A percentile compares a stretch with the other conserved stretches of the same genome.
phyloP scores from a whole-genome alignment of 2,329 filamentous ascomycete species.

The Hypoxylon sp. region DNA sequence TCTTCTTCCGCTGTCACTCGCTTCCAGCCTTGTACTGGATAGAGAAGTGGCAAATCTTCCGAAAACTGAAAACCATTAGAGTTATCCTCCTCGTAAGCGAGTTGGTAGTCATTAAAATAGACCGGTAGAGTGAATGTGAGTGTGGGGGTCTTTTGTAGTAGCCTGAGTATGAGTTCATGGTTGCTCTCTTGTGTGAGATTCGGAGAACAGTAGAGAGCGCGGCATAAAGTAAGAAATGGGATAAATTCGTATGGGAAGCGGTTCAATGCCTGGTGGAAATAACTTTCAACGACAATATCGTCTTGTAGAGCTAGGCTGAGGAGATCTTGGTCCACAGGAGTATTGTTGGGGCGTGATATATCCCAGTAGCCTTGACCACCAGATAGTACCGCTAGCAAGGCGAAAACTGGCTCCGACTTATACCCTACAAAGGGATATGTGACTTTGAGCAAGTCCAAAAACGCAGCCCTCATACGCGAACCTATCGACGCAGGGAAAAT shows the following conservation, averaged over 20 bases:
- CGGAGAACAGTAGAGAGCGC: conserved; percentile 71
- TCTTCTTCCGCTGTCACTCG: conserved; percentile 63
- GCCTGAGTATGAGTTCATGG: conserved; percentile 67
- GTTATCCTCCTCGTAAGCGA: conserved; percentile 88
- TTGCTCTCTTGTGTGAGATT: conserved; percentile 53
- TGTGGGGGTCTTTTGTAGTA: conserved; percentile 77
- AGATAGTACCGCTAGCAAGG: conserved; percentile 75
- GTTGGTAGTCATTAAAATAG: conserved; percentile 80
- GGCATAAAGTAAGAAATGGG: conserved; percentile 81
- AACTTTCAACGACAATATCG: conserved; percentile 68
- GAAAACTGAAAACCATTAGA: conserved; percentile 81
- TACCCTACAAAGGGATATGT: conserved; percentile 79
- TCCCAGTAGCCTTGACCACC: conserved; percentile 69
- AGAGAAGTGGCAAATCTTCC: conserved; percentile 75
- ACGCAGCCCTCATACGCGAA: conserved; percentile 72
- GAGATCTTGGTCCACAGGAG: conserved; percentile 58
- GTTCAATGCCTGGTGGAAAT: conserved; percentile 77
- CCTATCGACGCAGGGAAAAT: conserved; percentile 70
- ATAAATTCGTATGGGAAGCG: conserved; percentile 89
- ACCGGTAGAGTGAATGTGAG: conserved; percentile 84
- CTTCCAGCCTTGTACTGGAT: conserved; percentile 61
- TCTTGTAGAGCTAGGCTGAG: conserved; percentile 66
- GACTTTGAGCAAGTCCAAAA: conserved; percentile 79
- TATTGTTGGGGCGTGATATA: conserved; percentile 58
- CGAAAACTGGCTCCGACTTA: conserved; percentile 76